These are phyloP conservation scores for Apiotrichum gracile DNA, from an alignment of 1,284 basidiomycete species.

Conservation along the genomic window DNA sequence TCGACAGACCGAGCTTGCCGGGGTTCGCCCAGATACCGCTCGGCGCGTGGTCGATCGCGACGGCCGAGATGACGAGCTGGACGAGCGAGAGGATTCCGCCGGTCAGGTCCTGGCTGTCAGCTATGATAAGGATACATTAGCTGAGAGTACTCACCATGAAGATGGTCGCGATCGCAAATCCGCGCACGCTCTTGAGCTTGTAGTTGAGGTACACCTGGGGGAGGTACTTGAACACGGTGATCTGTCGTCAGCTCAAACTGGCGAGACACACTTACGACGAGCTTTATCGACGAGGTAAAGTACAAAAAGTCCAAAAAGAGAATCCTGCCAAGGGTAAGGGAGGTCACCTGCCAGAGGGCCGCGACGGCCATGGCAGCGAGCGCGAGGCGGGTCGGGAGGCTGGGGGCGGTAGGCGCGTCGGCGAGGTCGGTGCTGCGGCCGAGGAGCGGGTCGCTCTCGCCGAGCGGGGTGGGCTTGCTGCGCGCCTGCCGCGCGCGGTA, in stretches of 20 bases:
- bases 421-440: neutral
- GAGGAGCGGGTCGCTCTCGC: constrained; percentile 1
- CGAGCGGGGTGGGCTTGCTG: neutral
- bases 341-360: constrained; percentile 14
- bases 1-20: constrained; percentile 40
- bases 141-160: constrained; percentile 25
- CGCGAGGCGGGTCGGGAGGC: constrained; percentile 19
- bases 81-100: constrained; percentile 42
- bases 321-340: constrained; percentile 25
- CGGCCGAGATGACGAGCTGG: constrained; percentile 42
- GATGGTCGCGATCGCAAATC: constrained; percentile 40
- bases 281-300: constrained; percentile 39
- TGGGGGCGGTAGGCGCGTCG: constrained; percentile 20
- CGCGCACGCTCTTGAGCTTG: constrained; percentile 31
- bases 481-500: constrained; percentile 4
- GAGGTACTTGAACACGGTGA: constrained; percentile 42
- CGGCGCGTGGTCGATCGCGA: constrained; percentile 38
- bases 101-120: constrained; percentile 34
- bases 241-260: neutral
- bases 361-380: constrained; percentile 24
- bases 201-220: constrained; percentile 45
- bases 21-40: constrained; percentile 45
- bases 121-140: neutral
- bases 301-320: constrained; percentile 45
- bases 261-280: constrained; percentile 9